These are phyloP conservation scores for Lecanosticta acicola DNA, from an alignment of 2,329 filamentous ascomycete species.

Conservation along the genomic window DNA sequence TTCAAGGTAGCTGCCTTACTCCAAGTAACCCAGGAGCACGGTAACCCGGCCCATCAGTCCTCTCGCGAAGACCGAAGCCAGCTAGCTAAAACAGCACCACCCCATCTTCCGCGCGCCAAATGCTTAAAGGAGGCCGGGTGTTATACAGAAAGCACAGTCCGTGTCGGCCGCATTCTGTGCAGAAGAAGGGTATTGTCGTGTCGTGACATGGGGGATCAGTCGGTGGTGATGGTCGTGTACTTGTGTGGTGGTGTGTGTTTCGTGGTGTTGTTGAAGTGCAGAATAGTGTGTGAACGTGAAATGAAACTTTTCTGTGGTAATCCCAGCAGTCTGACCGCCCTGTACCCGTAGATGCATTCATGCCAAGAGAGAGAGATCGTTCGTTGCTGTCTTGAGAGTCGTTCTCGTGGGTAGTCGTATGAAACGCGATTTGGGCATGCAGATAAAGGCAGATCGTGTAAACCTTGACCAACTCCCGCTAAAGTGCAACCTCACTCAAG, in stretches of 20 bases:
- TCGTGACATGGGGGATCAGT: conserved; percentile 2
- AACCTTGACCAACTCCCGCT: conserved; percentile 36
- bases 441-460: conserved; percentile 25
- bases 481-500: conserved; percentile 38
- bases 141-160: conserved; percentile 19
- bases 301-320: conserved; percentile 20
- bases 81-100: conserved; percentile 6
- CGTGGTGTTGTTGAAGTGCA: neutral
- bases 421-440: conserved; percentile 23
- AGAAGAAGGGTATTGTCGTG: conserved; percentile 5
- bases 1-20: conserved; percentile 6
- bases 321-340: conserved; percentile 22
- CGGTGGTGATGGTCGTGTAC: conserved; percentile 1
- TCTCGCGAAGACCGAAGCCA: conserved; percentile 13
- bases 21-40: conserved; percentile 5
- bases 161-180: conserved; percentile 14
- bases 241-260: neutral
- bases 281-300: conserved; percentile 5
- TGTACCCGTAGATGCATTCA: conserved; percentile 17
- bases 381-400: conserved; percentile 21
- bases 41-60: conserved; percentile 3
- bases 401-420: conserved; percentile 25
- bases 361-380: conserved; percentile 24
- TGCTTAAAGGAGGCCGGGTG: conserved; percentile 15
- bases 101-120: conserved; percentile 17